These are phyloP conservation scores for Sphaerosporella brunnea DNA, from an alignment of 495 filamentous ascomycete species.

Conservation along the genomic window DNA sequence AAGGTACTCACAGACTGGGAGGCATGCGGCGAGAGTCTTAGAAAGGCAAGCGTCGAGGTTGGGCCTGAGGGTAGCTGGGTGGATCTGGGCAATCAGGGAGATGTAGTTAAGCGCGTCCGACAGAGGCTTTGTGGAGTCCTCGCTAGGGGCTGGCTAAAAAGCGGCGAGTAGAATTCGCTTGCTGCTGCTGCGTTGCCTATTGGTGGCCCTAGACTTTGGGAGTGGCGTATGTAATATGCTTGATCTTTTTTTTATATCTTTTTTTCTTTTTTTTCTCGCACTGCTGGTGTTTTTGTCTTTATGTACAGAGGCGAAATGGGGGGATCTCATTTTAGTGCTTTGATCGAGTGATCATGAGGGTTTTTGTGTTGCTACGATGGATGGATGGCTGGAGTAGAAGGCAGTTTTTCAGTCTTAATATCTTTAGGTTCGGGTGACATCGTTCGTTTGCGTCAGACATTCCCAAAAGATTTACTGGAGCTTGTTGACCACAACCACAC, in stretches of 20 bases:
- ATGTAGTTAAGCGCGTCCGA: constrained; percentile 14
- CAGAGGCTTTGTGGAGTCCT: constrained; percentile 19
- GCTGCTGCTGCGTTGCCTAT: too few relatives aligned
- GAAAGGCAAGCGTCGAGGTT: constrained; percentile 2
- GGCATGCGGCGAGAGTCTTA: constrained; percentile 9
- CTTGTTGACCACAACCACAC: too few relatives aligned
- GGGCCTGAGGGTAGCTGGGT: constrained; percentile 8
- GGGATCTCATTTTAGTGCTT: too few relatives aligned
- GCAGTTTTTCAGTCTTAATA: too few relatives aligned
- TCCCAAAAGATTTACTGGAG: too few relatives aligned
- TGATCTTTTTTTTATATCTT: too few relatives aligned
- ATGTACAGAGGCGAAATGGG: neutral
- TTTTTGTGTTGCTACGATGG: too few relatives aligned
- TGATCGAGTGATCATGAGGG: too few relatives aligned
- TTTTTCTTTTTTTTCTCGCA: neutral
- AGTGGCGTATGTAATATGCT: constrained; percentile 2
- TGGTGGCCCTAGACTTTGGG: too few relatives aligned
- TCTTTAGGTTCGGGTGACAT: too few relatives aligned
- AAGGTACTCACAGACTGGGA: constrained; percentile 24
- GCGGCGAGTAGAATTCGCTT: constrained; percentile 12
- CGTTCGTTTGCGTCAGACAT: too few relatives aligned
- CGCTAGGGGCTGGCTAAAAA: constrained; percentile 20
- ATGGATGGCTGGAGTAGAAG: too few relatives aligned
- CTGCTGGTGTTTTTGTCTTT: neutral
- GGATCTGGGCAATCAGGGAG: constrained; percentile 6